Evolutionary conservation across 306 rosid species (phyloP).

Genomic region (Glycine tomentella): DNA sequence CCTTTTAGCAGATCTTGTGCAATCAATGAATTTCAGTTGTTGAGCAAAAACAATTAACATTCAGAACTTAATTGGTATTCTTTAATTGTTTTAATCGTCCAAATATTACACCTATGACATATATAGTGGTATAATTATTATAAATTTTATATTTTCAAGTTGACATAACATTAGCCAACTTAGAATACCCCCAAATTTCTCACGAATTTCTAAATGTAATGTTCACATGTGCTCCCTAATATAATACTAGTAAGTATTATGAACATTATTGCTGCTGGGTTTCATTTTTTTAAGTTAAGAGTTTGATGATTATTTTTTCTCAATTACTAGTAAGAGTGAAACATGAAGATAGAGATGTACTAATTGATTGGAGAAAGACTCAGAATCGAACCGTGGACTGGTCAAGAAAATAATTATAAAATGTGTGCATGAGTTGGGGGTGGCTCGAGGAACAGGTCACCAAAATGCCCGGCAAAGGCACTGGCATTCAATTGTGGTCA

Average conservation of each 20-base stretch:
- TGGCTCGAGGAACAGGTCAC: slow-evolving; percentile 76
- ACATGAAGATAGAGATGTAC: slow-evolving; percentile 18
- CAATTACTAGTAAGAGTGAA: slow-evolving; percentile 12
- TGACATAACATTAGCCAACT: slow-evolving; percentile 14
- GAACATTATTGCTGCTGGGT: slow-evolving; percentile 41
- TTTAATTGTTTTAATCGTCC: background rate
- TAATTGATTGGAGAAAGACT: background rate
- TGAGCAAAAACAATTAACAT: background rate
- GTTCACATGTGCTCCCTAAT: slow-evolving; percentile 49
- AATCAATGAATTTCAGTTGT: too few species aligned
- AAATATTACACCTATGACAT: background rate
- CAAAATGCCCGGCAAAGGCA: slow-evolving; percentile 50
- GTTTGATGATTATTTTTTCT: background rate
- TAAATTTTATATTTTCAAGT: slow-evolving; percentile 1
- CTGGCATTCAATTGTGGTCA: slow-evolving; percentile 40
- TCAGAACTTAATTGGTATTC: background rate
- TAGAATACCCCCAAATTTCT: background rate
- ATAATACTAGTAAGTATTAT: slow-evolving; percentile 1
- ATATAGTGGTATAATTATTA: too few species aligned
- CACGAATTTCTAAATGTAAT: slow-evolving; percentile 41
- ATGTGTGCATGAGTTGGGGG: slow-evolving; percentile 50
- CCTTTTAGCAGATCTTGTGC: too few species aligned
- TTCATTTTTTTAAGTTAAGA: background rate
- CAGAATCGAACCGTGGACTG: slow-evolving; percentile 47
- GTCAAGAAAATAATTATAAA: slow-evolving; percentile 44